Base-by-base conservation (phyloP, 2,329 filamentous ascomycete genomes). In the Boeremia exigua region DNA sequence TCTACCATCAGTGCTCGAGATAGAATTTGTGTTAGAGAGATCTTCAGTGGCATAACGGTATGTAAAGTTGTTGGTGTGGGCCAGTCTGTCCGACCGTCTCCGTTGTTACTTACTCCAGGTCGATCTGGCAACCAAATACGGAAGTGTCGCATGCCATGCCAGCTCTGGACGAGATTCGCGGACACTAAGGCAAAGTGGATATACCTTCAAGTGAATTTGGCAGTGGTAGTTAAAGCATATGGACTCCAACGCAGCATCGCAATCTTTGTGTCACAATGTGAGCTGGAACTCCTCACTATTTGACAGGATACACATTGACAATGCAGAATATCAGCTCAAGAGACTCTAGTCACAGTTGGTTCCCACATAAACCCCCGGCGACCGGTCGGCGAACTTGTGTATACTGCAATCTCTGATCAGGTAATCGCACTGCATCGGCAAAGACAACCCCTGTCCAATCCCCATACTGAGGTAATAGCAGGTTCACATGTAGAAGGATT, bases 331-430 rank as follows among this genome's bases (percentile, higher is more conserved):
- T 11, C 14, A 15, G 38, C 15, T 15, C 25, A 4, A 12, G 10
- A 17, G 6, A 9, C n/a, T 27, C 25, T 29, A 4, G 2, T 12
- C 9, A 29, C 27, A 12, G 9, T 5, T 19, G 3, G 5, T 33
- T 29, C 23, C 6, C 9, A 28, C 19, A 17, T 27, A 12, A 9
- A 40, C 40, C 28, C 15, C 23, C 52, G 52, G 52, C 52, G 46
- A 55, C n/a, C 11, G 11, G 36, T 55, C 52, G 52, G 52, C 52
- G 40, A 55, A 55, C 34, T 17, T 11, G 25, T 36, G 34, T 46
- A 54, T 15, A 45, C 46, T 17, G 19, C 27, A 14, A 49, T n/a
- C 27, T 6, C 33, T 32, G 17, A 27, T 14, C 19, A 28, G 27
- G 15, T 9, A 17, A 34, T 10, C 33, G 11, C 29, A 28, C n/a